phyloP scores from a whole-genome alignment of 75 land plant genomes.

The Pinus tabuliformis region DNA sequence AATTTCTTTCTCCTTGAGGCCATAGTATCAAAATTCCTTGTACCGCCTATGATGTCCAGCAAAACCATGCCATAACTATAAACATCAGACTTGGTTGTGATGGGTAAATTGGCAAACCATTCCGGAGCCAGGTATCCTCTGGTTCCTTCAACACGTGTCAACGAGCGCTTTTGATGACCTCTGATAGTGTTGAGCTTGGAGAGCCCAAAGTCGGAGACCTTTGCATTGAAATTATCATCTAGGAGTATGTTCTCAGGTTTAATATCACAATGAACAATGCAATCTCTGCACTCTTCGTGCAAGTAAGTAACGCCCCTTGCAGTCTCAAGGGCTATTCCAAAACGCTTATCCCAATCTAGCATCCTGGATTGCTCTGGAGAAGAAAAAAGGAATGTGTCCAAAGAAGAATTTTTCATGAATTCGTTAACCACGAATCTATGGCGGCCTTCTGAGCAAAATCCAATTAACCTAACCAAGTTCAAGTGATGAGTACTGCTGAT shows the following conservation, averaged over 20 bases:
- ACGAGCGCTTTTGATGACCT: slow-evolving; percentile 40
- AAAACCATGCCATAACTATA: slow-evolving; percentile 89
- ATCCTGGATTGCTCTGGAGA: slow-evolving; percentile 13
- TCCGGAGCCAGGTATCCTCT: slow-evolving; percentile 90
- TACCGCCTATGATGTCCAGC: slow-evolving; percentile 80
- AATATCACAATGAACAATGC: slow-evolving; percentile 94
- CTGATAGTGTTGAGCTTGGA: slow-evolving; percentile 62
- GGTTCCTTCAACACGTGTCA: slow-evolving; percentile 58
- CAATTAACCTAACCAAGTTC: slow-evolving; percentile 79
- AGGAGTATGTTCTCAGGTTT: slow-evolving; percentile 95
- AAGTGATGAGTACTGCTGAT: slow-evolving; percentile 85
- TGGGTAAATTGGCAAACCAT: slow-evolving; percentile 72
- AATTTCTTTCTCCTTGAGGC: slow-evolving; percentile 47
- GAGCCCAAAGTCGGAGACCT: slow-evolving; percentile 87
- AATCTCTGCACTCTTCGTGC: slow-evolving; percentile 85
- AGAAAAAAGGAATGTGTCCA: slow-evolving; percentile 53
- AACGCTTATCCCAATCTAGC: slow-evolving; percentile 69
- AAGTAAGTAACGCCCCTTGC: slow-evolving; percentile 89
- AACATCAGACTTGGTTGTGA: slow-evolving; percentile 80
- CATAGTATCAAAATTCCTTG: slow-evolving; percentile 61
- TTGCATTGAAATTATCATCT: slow-evolving; percentile 72
- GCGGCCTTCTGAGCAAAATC: slow-evolving; percentile 77
- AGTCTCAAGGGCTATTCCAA: slow-evolving; percentile 66
- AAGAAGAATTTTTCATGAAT: slow-evolving; percentile 79
- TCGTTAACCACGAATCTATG: slow-evolving; percentile 84